These are phyloP conservation scores for Leccinum fibrillosum DNA, from an alignment of 768 basidiomycete genomes.

Conservation along the genomic window DNA sequence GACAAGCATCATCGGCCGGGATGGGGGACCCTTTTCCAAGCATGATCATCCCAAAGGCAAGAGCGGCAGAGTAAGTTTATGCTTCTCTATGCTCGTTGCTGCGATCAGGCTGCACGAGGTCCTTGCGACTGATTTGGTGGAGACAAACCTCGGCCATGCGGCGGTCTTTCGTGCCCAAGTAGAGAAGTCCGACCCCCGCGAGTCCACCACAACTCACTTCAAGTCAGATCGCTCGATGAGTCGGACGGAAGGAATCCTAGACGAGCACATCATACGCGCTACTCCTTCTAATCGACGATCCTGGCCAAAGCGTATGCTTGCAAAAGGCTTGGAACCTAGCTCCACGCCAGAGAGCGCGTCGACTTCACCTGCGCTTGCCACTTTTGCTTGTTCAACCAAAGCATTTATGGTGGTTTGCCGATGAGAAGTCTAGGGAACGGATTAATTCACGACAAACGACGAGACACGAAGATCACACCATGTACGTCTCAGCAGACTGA, in stretches of 20 bases:
- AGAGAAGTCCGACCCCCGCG: slow-evolving; percentile 83
- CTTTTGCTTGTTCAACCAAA: slow-evolving; percentile 49
- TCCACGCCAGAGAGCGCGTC: slow-evolving; percentile 69
- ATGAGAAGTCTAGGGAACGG: slow-evolving; percentile 43
- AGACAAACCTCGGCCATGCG: slow-evolving; percentile 93
- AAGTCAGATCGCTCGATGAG: slow-evolving; percentile 65
- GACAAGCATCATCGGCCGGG: slow-evolving; percentile 70
- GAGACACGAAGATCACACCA: slow-evolving; percentile 15
- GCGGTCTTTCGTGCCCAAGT: slow-evolving; percentile 82
- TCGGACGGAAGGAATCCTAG: slow-evolving; percentile 64
- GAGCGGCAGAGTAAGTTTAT: slow-evolving; percentile 83
- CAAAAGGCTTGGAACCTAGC: slow-evolving; percentile 67
- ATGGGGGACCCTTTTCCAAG: slow-evolving; percentile 79
- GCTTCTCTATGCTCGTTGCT: slow-evolving; percentile 90
- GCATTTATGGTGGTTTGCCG: slow-evolving; percentile 50
- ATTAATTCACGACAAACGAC: slow-evolving; percentile 9
- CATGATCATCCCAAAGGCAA: slow-evolving; percentile 97
- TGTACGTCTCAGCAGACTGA: slow-evolving; percentile 33
- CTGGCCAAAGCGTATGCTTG: slow-evolving; percentile 83
- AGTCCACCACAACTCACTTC: slow-evolving; percentile 62
- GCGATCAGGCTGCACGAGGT: slow-evolving; percentile 77
- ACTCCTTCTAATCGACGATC: slow-evolving; percentile 92
- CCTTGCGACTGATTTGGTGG: slow-evolving; percentile 73
- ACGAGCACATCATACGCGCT: slow-evolving; percentile 85
- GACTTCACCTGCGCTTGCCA: slow-evolving; percentile 51